Evolutionary conservation across 2,329 filamentous ascomycete species (phyloP).

Genomic region (Aspergillus latus): DNA sequence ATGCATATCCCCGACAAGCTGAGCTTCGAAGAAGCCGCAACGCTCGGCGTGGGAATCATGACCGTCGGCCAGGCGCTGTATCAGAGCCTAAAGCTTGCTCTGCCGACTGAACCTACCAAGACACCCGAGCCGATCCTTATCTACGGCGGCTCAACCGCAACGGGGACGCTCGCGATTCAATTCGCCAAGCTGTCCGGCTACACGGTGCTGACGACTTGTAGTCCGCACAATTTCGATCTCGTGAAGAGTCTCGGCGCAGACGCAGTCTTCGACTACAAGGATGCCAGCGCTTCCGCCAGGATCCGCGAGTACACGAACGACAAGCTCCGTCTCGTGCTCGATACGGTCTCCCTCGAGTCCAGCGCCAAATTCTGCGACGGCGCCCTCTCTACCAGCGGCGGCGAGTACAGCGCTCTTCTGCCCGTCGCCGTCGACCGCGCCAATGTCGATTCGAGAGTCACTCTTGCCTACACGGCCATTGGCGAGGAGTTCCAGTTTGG

Average conservation of each 20-base stretch:
- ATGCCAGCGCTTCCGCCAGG: slow-evolving; percentile 23
- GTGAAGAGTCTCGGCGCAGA: slow-evolving; percentile 14
- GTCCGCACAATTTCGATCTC: slow-evolving; percentile 16
- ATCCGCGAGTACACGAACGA: slow-evolving; percentile 21
- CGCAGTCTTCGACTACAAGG: slow-evolving; percentile 11
- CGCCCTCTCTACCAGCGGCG: not conserved
- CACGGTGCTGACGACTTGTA: slow-evolving; percentile 12
- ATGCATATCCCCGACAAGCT: slow-evolving; percentile 1
- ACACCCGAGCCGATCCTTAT: slow-evolving; percentile 2
- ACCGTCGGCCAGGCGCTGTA: slow-evolving; percentile 2
- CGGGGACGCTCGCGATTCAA: slow-evolving; percentile 15
- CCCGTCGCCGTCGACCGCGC: not conserved
- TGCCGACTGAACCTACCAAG: not conserved
- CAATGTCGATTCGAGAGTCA: not conserved
- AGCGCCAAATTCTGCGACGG: not conserved
- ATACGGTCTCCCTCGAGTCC: not conserved
- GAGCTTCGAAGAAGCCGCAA: not conserved
- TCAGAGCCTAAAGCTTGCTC: not conserved
- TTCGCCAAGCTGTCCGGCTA: slow-evolving; percentile 14
- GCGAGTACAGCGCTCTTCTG: not conserved
- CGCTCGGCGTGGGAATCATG: not conserved
- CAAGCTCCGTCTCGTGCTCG: not conserved
- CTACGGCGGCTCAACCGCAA: slow-evolving; percentile 12
- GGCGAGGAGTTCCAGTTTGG: not conserved
- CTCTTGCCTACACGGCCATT: not conserved